Percentiles rank a stretch among this genome's conserved stretches.
These are phyloP conservation scores for Arthrobotrys musiformis DNA, from an alignment of 2,329 filamentous ascomycete genomes.

Conservation along the genomic window DNA sequence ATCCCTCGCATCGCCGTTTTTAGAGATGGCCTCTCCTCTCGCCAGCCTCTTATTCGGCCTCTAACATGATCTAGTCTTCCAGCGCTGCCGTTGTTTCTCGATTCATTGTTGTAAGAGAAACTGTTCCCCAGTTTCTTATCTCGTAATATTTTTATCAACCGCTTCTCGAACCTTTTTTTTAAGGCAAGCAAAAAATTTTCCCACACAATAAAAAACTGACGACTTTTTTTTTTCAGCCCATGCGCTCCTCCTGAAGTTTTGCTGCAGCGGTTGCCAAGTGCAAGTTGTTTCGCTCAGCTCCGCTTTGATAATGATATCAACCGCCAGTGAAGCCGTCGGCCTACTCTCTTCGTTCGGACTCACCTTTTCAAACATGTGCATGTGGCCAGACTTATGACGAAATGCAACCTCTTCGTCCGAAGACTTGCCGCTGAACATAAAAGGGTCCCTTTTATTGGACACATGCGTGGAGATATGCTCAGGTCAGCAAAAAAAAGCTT, in stretches of 20 bases:
- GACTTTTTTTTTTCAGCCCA: neutral
- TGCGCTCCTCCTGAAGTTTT: slow-evolving; percentile 44
- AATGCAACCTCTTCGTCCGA: slow-evolving; percentile 27
- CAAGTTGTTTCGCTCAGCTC: slow-evolving; percentile 46
- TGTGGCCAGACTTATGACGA: slow-evolving; percentile 42
- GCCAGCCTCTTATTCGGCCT: neutral
- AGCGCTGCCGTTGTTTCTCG: slow-evolving; percentile 5
- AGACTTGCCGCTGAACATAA: slow-evolving; percentile 24
- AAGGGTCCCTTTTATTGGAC: slow-evolving; percentile 22
- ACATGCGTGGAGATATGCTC: slow-evolving; percentile 7
- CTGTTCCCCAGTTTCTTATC: slow-evolving; percentile 26
- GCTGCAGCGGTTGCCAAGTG: slow-evolving; percentile 23
- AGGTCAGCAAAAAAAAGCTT: slow-evolving; percentile 27
- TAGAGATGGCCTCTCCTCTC: slow-evolving; percentile 9
- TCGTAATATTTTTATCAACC: slow-evolving; percentile 42
- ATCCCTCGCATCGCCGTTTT: slow-evolving; percentile 54
- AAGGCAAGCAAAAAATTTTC: slow-evolving; percentile 31
- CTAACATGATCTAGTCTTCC: slow-evolving; percentile 14
- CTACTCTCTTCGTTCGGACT: neutral
- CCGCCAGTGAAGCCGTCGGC: neutral
- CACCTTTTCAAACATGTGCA: neutral
- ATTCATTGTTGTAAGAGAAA: slow-evolving; percentile 35
- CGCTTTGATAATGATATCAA: slow-evolving; percentile 26
- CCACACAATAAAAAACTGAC: neutral
- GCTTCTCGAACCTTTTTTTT: slow-evolving; percentile 14